Conservation (phyloP, 306 rosid genomes). For the Benincasa hispida region DNA sequence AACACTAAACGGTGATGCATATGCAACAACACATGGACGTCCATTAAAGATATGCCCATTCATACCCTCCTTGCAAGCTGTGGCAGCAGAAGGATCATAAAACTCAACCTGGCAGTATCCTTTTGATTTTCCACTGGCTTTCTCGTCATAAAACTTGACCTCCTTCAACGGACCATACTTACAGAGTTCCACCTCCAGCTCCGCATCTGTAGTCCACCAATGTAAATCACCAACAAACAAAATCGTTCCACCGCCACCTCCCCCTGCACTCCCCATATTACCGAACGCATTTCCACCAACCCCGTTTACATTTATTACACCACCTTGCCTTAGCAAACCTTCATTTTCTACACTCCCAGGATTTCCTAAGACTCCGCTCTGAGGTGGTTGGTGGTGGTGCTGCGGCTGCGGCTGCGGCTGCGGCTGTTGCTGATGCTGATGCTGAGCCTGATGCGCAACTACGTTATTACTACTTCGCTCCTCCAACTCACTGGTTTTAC, state of each 20-base stretch:
- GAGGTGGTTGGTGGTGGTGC: slow-evolving; percentile 17
- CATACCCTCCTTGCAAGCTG: slow-evolving; percentile 89
- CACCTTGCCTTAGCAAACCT: slow-evolving; percentile 47
- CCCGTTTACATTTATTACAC: slow-evolving; percentile 26
- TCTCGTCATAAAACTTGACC: slow-evolving; percentile 92
- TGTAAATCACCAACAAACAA: slow-evolving; percentile 95
- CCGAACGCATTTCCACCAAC: slow-evolving; percentile 23
- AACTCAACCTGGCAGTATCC: slow-evolving; percentile 98
- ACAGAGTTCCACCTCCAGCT: slow-evolving; percentile 66
- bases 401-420: slow-evolving; percentile 15
- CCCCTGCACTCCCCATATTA: slow-evolving; percentile 14
- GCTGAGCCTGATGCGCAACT: slow-evolving; percentile 38
- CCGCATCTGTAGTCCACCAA: slow-evolving; percentile 99
- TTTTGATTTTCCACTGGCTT: slow-evolving; percentile 93
- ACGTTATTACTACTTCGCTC: slow-evolving; percentile 36
- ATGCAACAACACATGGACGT: slow-evolving; percentile 81
- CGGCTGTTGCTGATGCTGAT: slow-evolving; percentile 20
- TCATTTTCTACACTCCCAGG: slow-evolving; percentile 42
- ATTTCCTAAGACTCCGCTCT: slow-evolving; percentile 25
- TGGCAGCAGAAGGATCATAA: slow-evolving; percentile 51
- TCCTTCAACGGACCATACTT: slow-evolving; percentile 88
- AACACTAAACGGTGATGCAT: slow-evolving; percentile 64
- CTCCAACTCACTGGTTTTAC: slow-evolving; percentile 46
- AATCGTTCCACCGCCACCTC: slow-evolving; percentile 46
- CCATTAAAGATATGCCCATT: slow-evolving; percentile 75